Evolutionary conservation across 2,329 filamentous ascomycete genomes (phyloP).

Genomic region (Xylariaceae sp.): DNA sequence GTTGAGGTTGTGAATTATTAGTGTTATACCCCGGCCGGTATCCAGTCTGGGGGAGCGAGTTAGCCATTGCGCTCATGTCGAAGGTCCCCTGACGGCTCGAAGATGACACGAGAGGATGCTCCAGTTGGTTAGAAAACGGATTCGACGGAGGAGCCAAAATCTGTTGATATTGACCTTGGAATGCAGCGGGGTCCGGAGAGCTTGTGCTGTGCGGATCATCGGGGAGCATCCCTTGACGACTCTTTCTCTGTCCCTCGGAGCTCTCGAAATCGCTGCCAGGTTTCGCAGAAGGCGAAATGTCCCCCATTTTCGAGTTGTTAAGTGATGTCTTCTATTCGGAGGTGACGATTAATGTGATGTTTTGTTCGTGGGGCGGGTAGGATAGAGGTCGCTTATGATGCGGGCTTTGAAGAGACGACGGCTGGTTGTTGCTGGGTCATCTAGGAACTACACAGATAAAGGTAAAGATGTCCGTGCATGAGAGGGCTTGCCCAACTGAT

Average conservation of each 20-base stretch:
- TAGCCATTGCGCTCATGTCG: slow-evolving; percentile 44
- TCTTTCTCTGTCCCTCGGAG: slow-evolving; percentile 20
- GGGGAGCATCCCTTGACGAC: slow-evolving; percentile 20
- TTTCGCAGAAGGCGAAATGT: slow-evolving; percentile 29
- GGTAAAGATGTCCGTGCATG: slow-evolving; percentile 2
- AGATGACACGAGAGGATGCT: slow-evolving; percentile 36
- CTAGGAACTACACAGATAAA: background rate
- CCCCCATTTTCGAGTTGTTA: slow-evolving; percentile 32
- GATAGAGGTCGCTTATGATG: slow-evolving; percentile 6
- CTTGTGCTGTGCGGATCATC: slow-evolving; percentile 25
- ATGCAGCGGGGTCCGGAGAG: slow-evolving; percentile 23
- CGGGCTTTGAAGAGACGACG: slow-evolving; percentile 2
- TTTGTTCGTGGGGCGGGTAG: background rate
- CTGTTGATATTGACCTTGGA: slow-evolving; percentile 31
- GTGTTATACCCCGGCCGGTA: slow-evolving; percentile 38
- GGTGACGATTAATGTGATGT: background rate
- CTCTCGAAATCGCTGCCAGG: slow-evolving; percentile 29
- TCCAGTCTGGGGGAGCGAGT: slow-evolving; percentile 38
- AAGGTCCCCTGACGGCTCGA: slow-evolving; percentile 35
- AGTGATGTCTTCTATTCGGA: background rate
- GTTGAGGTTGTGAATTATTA: slow-evolving; percentile 22
- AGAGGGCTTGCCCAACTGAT: slow-evolving; percentile 2
- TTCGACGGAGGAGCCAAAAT: slow-evolving; percentile 34
- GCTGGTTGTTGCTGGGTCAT: slow-evolving; percentile 2
- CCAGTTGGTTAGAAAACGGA: slow-evolving; percentile 39